Conservation (phyloP, 106 monocot genomes). For the Hemerocallis citrina region DNA sequence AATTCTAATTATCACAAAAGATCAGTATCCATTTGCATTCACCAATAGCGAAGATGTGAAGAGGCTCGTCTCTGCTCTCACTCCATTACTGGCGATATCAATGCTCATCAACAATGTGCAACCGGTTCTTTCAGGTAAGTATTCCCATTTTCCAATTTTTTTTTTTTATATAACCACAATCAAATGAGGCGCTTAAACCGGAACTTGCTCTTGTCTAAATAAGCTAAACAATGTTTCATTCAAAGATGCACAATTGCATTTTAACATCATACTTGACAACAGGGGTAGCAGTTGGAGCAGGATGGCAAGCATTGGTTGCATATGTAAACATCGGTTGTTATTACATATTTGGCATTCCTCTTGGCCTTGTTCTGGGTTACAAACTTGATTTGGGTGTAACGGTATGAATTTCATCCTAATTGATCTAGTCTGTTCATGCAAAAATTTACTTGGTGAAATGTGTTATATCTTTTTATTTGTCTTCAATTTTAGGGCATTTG, state of each 20-base stretch:
- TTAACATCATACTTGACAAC: neutral
- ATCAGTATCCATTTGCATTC: conserved; percentile 22
- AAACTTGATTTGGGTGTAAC: conserved; percentile 12
- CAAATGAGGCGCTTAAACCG: too few relatives aligned
- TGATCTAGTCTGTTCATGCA: neutral
- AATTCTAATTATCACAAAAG: conserved; percentile 8
- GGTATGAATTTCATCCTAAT: conserved; percentile 4
- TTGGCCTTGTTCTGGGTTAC: conserved; percentile 16
- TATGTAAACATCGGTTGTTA: conserved; percentile 34
- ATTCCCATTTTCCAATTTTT: neutral
- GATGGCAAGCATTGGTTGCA: conserved; percentile 36
- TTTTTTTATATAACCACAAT: neutral
- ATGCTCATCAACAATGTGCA: conserved; percentile 30
- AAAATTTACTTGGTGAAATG: neutral
- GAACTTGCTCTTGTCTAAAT: too few relatives aligned
- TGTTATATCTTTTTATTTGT: neutral
- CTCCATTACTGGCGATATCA: conserved; percentile 30
- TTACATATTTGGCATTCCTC: conserved; percentile 23
- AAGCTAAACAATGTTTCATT: too few relatives aligned
- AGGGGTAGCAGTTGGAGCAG: conserved; percentile 41
- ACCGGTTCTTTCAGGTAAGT: conserved; percentile 39
- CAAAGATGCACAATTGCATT: neutral
- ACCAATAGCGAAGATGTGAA: conserved; percentile 26
- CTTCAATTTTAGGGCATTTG: conserved; percentile 18
- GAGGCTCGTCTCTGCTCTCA: conserved; percentile 21